These are phyloP conservation scores for Steccherinum ochraceum DNA, from an alignment of 768 basidiomycete species.

Conservation along the genomic window DNA sequence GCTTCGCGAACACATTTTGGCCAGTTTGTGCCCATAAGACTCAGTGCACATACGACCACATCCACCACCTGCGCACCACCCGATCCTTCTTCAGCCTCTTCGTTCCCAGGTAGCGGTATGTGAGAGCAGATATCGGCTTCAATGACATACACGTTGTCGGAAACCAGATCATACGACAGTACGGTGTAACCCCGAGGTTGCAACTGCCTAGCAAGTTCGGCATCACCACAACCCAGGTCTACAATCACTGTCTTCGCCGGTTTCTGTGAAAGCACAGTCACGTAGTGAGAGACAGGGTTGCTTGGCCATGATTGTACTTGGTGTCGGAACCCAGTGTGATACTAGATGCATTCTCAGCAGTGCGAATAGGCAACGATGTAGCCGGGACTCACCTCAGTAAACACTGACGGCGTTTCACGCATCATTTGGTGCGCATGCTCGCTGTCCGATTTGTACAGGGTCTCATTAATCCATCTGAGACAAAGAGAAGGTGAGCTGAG, in stretches of 20 bases:
- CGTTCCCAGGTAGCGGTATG: constrained; percentile 83
- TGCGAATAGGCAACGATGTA: background rate
- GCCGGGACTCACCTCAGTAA: constrained; percentile 59
- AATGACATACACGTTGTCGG: constrained; percentile 67
- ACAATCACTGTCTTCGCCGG: constrained; percentile 69
- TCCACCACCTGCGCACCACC: constrained; percentile 76
- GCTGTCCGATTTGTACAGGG: constrained; percentile 83
- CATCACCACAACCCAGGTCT: constrained; percentile 96
- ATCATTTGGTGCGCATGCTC: constrained; percentile 72
- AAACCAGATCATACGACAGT: constrained; percentile 76
- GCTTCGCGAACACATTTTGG: constrained; percentile 84
- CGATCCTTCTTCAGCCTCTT: constrained; percentile 31
- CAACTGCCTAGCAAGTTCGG: constrained; percentile 72
- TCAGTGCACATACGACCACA: constrained; percentile 88
- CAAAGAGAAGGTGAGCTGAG: background rate
- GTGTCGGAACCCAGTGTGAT: constrained; percentile 86
- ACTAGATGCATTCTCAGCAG: constrained; percentile 58
- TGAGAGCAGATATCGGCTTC: constrained; percentile 84
- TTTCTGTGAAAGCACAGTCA: constrained; percentile 55
- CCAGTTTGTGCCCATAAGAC: constrained; percentile 98
- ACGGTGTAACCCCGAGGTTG: constrained; percentile 62
- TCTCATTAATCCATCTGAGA: constrained; percentile 83
- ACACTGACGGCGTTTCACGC: constrained; percentile 74
- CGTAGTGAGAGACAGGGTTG: constrained; percentile 86
- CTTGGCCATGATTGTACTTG: constrained; percentile 93